These are phyloP conservation scores for Eimeria zaria DNA, from an alignment of 169 alveolate genomes.

Conservation along the genomic window DNA sequence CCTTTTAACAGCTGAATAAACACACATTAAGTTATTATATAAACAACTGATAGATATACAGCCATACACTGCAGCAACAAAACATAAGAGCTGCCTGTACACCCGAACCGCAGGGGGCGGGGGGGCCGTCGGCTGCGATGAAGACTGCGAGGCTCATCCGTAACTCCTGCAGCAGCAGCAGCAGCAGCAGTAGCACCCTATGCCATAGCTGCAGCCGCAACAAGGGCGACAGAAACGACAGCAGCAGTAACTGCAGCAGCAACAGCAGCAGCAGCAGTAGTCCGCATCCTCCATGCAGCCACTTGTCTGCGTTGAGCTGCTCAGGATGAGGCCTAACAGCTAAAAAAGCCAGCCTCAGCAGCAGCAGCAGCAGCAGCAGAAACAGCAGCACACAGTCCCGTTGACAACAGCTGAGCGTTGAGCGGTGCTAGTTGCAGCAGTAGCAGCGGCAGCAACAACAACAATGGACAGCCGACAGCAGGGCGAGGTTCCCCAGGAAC, in stretches of 20 bases:
- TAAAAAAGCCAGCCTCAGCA: neutral
- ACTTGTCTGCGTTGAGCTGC: neutral
- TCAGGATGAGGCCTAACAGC: neutral
- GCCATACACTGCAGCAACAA: slow-evolving; percentile 30
- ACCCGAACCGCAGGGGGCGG: neutral
- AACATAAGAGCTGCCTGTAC: neutral
- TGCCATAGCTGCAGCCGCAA: slow-evolving; percentile 19
- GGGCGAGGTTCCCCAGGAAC: neutral
- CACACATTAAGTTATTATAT: neutral
- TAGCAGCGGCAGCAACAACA: slow-evolving; percentile 9
- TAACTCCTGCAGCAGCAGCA: slow-evolving; percentile 61
- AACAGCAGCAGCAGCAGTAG: neutral
- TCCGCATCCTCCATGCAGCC: neutral
- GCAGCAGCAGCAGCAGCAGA: slow-evolving; percentile 71
- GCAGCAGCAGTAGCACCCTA: slow-evolving; percentile 35
- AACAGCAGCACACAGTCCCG: neutral
- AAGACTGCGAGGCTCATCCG: neutral
- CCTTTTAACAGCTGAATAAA: too few relatives aligned
- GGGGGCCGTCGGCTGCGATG: slow-evolving; percentile 64
- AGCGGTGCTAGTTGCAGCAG: neutral
- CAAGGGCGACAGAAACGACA: neutral
- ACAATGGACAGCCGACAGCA: neutral
- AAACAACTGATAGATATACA: neutral
- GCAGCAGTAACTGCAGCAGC: neutral
- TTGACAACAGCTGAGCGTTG: neutral